Evolutionary conservation across 2,329 filamentous ascomycete genomes (phyloP).

Genomic region (Xylaria sp.): DNA sequence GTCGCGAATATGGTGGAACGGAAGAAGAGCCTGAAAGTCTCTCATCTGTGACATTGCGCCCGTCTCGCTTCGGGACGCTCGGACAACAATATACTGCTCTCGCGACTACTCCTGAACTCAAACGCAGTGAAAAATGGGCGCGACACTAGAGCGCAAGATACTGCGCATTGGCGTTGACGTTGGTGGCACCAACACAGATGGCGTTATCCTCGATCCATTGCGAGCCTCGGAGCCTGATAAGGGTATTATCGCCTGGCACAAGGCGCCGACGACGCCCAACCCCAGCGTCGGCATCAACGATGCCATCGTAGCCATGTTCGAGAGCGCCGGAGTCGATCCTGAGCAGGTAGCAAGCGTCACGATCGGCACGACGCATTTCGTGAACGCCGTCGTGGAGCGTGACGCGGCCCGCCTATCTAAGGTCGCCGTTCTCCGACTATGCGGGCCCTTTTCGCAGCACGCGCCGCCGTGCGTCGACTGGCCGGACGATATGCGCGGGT

Average conservation of each 20-base stretch:
- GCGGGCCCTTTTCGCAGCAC: conserved; percentile 63
- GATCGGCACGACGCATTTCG: conserved; percentile 67
- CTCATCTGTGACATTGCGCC: conserved; percentile 1
- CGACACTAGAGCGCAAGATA: conserved; percentile 28
- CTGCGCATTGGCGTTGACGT: conserved; percentile 49
- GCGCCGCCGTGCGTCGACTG: conserved; percentile 64
- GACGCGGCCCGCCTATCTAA: conserved; percentile 59
- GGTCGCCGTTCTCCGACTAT: conserved; percentile 66
- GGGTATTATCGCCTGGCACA: conserved; percentile 61
- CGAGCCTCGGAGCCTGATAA: conserved; percentile 49
- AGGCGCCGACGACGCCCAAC: conserved; percentile 60
- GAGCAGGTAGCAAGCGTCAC: conserved; percentile 59
- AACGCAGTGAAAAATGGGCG: conserved; percentile 32
- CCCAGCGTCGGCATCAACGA: conserved; percentile 59
- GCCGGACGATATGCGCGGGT: conserved; percentile 58
- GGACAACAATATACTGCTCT: not conserved
- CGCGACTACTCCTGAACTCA: not conserved
- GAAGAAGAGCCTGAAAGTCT: not conserved
- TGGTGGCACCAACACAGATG: conserved; percentile 64
- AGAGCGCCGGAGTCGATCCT: conserved; percentile 42
- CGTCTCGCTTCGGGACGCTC: not conserved
- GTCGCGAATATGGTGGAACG: conserved; percentile 1
- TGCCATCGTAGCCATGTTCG: conserved; percentile 57
- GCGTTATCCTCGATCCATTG: conserved; percentile 59
- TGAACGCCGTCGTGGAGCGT: conserved; percentile 67